Percentiles rank a stretch among this genome's conserved stretches.
These are phyloP conservation scores for Mycena crocata DNA, from an alignment of 768 basidiomycete species.

Conservation along the genomic window DNA sequence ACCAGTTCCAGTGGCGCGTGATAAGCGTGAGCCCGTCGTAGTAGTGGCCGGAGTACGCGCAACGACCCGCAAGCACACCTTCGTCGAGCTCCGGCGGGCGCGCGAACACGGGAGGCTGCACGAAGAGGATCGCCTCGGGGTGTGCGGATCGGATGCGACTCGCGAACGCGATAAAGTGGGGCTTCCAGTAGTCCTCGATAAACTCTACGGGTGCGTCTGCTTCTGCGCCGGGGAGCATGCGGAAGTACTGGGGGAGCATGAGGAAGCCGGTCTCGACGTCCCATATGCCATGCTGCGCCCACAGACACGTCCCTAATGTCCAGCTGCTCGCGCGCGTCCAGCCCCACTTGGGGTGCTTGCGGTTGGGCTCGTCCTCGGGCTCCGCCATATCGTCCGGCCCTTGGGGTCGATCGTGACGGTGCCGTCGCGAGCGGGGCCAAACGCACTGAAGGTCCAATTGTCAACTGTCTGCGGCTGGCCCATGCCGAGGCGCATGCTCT, in stretches of 20 bases:
- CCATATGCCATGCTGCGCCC: slow-evolving; percentile 94
- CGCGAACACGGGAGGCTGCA: slow-evolving; percentile 92
- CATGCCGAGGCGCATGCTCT: slow-evolving; percentile 89
- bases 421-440: slow-evolving; percentile 83
- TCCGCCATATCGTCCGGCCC: slow-evolving; percentile 81
- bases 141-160: slow-evolving; percentile 73
- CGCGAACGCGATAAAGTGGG: slow-evolving; percentile 72
- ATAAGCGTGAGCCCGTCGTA: slow-evolving; percentile 96
- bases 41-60: slow-evolving; percentile 85
- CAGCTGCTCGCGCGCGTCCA: slow-evolving; percentile 83
- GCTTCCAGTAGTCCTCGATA: slow-evolving; percentile 82
- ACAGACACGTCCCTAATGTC: slow-evolving; percentile 82
- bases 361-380: slow-evolving; percentile 54
- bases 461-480: slow-evolving; percentile 86
- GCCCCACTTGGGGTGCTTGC: slow-evolving; percentile 78
- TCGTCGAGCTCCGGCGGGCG: slow-evolving; percentile 73
- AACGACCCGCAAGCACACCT: slow-evolving; percentile 72
- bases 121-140: slow-evolving; percentile 87
- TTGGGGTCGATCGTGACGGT: slow-evolving; percentile 87
- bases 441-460: slow-evolving; percentile 80
- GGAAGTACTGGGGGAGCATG: slow-evolving; percentile 83
- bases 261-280: slow-evolving; percentile 76
- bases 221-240: slow-evolving; percentile 52
- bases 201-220: slow-evolving; percentile 68
- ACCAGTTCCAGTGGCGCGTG: slow-evolving; percentile 94